Evolutionary conservation across 2,329 filamentous ascomycete species (phyloP).

Genomic region (Penicillium aurantiogriseum): DNA sequence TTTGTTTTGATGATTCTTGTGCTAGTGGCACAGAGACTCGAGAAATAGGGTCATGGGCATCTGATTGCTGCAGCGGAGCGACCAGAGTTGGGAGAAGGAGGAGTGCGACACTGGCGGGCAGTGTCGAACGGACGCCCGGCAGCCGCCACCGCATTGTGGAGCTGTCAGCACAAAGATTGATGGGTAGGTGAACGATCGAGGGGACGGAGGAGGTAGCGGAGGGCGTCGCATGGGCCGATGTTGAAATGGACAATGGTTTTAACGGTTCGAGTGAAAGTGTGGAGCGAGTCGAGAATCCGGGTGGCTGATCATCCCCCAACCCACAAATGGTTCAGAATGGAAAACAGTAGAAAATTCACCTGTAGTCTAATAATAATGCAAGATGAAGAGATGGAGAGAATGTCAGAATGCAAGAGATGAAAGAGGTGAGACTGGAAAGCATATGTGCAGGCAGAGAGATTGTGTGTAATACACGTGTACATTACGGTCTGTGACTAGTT

Average conservation of each 20-base stretch:
- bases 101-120: constrained; percentile 57
- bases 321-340: not conserved
- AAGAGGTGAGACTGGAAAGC: not conserved
- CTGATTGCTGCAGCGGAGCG: constrained; percentile 63
- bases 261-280: constrained; percentile 13
- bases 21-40: constrained; percentile 30
- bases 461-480: constrained; percentile 23
- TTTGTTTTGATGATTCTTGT: constrained; percentile 12
- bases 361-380: not conserved
- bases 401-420: constrained; percentile 1
- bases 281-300: constrained; percentile 23
- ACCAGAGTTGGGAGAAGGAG: constrained; percentile 60
- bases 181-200: not conserved
- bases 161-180: constrained; percentile 35
- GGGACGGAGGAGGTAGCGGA: not conserved
- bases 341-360: not conserved
- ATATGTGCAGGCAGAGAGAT: constrained; percentile 3
- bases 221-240: constrained; percentile 11
- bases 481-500: constrained; percentile 5
- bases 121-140: constrained; percentile 56
- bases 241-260: not conserved
- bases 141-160: constrained; percentile 64
- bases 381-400: not conserved
- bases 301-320: constrained; percentile 27
- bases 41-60: constrained; percentile 28